Base-by-base conservation (phyloP, 257 asterid genomes). In the Henckelia pumila region DNA sequence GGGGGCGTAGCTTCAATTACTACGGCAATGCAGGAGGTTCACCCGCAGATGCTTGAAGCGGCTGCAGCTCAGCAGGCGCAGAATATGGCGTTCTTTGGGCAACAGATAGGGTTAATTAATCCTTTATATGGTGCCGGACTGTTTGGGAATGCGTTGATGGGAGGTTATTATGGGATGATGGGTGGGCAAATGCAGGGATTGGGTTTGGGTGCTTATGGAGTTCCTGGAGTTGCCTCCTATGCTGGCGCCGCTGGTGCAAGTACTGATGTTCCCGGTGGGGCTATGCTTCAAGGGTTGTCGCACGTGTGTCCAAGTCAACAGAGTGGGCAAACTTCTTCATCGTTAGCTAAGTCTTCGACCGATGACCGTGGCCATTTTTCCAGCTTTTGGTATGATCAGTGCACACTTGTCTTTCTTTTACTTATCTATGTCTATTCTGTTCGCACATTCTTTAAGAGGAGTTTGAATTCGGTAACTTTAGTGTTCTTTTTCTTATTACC, bases 1-100 rank as follows among this genome's bases (percentile, higher is more conserved):
- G 76, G 89, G 24, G 98, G 97, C n/a, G 89, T 82, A 4, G 87
- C 95, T 1, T 86, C 95, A 7, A 88, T 92, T 65, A 89, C 98
- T 1, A 86, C 96, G 0, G 83, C 86, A 0, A 17, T 83, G 78
- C 88, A 85, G 80, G 83, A 91, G 8, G 73, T 89, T 61, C 90
- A 85, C 64, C 82, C 84, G 14, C 86, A 78, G 67, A 76, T 80
- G 86, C 65, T 79, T 9, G 77, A 89, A 28, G 82, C 76, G 70
- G 84, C 88, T 0, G 85, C 87, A 21, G 83, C 88, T 19, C 88
- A 78, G 83, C 91, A 71, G 79, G 79, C 60, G 56, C 96, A 84
- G 80, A 84, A 68, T 64, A 73, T 84, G 84, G 87, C 83, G 24
- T 30, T 84, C 70, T 59, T 85, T 65, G 90, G 91, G 63, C 93